Base-by-base conservation (phyloP, 2,329 filamentous ascomycete genomes). In the Cercospora janseana region DNA sequence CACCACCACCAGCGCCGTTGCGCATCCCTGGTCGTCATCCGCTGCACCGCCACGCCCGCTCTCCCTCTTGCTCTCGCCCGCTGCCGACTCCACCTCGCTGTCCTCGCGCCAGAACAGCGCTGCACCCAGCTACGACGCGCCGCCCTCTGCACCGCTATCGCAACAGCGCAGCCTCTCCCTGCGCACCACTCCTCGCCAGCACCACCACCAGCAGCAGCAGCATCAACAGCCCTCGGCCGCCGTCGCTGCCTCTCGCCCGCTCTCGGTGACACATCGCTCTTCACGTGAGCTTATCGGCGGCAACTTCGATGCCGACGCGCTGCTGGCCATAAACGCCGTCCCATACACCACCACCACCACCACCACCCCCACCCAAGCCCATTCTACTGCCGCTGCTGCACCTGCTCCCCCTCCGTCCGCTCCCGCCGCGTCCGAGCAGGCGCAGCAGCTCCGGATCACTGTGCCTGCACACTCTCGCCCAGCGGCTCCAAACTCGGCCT, bases 221-320 rank as follows among this genome's bases (percentile, higher is more conserved):
- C 28, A 46, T 13, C 31, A 46, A 10, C 49, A 42, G 21, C 44
- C 41, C 44, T 28, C 32, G 23, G 34, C 27, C 46, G 13, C 27
- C 15, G 12, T 23, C 49, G 20, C 26, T 37, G 28, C 10, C 49
- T 46, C 49, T 34, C 45, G 41, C 47, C 63, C 60, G 15, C 56
- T 58, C 51, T 66, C 66, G 23, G 57, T 67, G 49, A 65, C 61
- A 41, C 65, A 66, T 37, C 62, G 64, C 60, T 56, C 60, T 45
- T 60, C 62, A 16, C 53, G 59, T 46, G 67, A 70, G 46, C 63
- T 71, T 41, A 61, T 71, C 50, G 72, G 71, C 49, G 60, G 63
- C 53, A 64, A 68, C 53, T 73, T 74, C 63, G 69, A 71, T 64
- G 62, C 63, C 48, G 63, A 64, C 45, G 63, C 63, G 49, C 60